Conservation (phyloP, 176 grass and related monocot genomes). For the Hyparrhenia diplandra region DNA sequence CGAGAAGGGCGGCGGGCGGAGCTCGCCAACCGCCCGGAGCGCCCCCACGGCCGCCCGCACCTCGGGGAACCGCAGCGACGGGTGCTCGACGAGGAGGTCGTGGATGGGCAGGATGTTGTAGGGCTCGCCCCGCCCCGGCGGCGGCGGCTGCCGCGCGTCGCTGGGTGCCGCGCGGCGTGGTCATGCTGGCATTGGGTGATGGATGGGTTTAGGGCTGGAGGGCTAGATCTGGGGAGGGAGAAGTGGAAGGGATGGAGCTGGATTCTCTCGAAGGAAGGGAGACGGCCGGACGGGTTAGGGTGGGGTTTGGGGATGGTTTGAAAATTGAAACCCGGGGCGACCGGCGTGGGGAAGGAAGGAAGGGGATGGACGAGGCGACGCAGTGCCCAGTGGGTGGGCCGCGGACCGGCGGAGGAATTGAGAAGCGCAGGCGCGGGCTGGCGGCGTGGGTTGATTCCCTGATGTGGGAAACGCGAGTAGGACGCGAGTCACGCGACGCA, state of each 20-base stretch:
- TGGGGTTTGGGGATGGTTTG: slow-evolving; percentile 35
- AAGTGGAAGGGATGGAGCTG: not conserved
- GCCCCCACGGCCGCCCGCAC: slow-evolving; percentile 77
- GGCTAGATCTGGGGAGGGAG: slow-evolving; percentile 30
- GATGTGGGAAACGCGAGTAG: too few species aligned
- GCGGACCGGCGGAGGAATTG: not conserved
- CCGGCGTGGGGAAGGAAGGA: slow-evolving; percentile 15
- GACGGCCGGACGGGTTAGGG: not conserved
- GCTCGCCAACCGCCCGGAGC: slow-evolving; percentile 51
- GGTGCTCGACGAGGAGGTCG: slow-evolving; percentile 82
- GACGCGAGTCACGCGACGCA: too few species aligned
- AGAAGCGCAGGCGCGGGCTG: slow-evolving; percentile 2
- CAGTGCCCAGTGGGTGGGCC: not conserved
- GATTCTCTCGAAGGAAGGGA: not conserved
- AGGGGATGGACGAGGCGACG: not conserved
- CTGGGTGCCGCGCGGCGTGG: slow-evolving; percentile 34
- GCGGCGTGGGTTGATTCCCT: too few species aligned
- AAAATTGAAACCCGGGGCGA: slow-evolving; percentile 33
- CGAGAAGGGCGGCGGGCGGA: slow-evolving; percentile 50
- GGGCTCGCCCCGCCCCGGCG: slow-evolving; percentile 21
- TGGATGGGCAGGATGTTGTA: slow-evolving; percentile 97
- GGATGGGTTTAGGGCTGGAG: slow-evolving; percentile 12
- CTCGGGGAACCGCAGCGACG: slow-evolving; percentile 77
- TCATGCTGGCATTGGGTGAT: slow-evolving; percentile 50
- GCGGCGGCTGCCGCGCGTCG: slow-evolving; percentile 14